Conservation (phyloP, 768 basidiomycete genomes). For the Mycena galericulata region DNA sequence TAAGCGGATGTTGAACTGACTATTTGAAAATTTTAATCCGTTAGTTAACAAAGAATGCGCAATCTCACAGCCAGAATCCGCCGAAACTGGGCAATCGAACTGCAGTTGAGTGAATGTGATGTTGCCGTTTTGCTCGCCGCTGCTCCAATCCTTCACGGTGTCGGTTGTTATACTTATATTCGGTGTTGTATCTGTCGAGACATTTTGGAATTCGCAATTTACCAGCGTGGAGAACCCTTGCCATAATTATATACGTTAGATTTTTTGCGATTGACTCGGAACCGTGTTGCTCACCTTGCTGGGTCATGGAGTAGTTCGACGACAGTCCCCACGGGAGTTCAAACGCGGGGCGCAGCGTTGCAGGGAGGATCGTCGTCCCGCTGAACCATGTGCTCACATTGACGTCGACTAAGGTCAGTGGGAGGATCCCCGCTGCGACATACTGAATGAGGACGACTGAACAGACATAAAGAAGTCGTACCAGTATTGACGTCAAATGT, state of each 20-base stretch:
- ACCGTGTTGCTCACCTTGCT: constrained; percentile 21
- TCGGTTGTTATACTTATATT: background rate
- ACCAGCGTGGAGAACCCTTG: constrained; percentile 5
- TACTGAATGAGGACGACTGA: background rate
- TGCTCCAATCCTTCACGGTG: background rate
- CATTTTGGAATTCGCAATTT: background rate
- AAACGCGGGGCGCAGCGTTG: background rate
- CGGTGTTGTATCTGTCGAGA: background rate
- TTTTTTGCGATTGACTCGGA: no score
- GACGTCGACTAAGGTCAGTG: background rate
- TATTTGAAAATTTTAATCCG: background rate
- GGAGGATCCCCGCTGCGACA: background rate
- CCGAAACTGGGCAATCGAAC: background rate
- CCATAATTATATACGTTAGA: no score
- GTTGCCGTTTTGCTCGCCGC: no score
- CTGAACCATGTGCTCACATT: background rate
- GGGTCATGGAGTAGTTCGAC: background rate
- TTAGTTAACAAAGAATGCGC: background rate
- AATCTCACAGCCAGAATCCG: background rate
- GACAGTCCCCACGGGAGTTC: background rate
- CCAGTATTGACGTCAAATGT: background rate
- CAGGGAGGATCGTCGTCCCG: background rate
- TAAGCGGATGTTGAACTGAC: background rate
- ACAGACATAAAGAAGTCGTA: background rate
- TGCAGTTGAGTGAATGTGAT: background rate